These are phyloP conservation scores for Penicillium goetzii DNA, from an alignment of 495 filamentous ascomycete genomes.

Conservation along the genomic window DNA sequence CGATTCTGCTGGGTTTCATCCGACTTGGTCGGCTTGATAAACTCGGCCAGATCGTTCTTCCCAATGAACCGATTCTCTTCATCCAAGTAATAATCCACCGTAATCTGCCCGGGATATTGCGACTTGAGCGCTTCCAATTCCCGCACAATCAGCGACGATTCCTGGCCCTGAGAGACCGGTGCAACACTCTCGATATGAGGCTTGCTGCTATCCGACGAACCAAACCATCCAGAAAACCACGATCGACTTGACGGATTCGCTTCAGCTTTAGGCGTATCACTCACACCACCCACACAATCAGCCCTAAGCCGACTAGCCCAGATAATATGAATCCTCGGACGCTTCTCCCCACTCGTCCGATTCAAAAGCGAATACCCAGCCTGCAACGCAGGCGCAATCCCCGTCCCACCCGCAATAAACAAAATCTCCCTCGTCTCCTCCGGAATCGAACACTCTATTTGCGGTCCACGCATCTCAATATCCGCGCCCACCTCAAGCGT, in stretches of 20 bases:
- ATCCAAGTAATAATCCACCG: conserved; percentile 76
- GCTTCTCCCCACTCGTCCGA: conserved; percentile 28
- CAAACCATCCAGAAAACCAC: conserved; percentile 42
- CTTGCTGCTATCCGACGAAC: conserved; percentile 13
- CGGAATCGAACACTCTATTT: conserved; percentile 68
- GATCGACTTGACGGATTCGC: conserved; percentile 18
- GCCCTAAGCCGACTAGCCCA: conserved; percentile 68
- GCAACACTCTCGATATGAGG: background rate
- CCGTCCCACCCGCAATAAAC: conserved; percentile 92
- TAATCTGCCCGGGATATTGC: conserved; percentile 57
- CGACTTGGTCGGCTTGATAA: conserved; percentile 30
- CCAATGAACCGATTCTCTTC: conserved; percentile 70
- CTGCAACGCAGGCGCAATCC: conserved; percentile 89
- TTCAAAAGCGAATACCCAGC: conserved; percentile 62
- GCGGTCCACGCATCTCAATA: conserved; percentile 78
- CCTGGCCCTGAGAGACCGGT: background rate
- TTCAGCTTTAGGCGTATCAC: conserved; percentile 30
- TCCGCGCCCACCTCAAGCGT: conserved; percentile 58
- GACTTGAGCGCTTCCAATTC: conserved; percentile 64
- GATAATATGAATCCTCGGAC: conserved; percentile 60
- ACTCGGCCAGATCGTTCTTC: conserved; percentile 49
- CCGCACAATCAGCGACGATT: conserved; percentile 53
- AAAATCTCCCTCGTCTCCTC: conserved; percentile 60
- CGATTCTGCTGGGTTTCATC: conserved; percentile 32
- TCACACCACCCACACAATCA: conserved; percentile 58